Conservation (phyloP, 441 rosid species). For the Theobroma grandiflorum region DNA sequence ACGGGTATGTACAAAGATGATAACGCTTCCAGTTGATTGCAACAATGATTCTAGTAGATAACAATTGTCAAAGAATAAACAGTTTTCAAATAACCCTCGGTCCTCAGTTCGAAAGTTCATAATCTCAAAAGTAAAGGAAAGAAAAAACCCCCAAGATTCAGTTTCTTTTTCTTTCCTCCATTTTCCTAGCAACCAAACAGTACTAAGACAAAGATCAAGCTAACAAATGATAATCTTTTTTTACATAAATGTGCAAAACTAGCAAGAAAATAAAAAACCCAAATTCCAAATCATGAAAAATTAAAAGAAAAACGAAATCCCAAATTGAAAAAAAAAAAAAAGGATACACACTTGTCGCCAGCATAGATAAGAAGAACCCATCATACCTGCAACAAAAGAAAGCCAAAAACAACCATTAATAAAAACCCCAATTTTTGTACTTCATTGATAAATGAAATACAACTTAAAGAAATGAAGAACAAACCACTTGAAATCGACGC, state of each 20-base stretch:
- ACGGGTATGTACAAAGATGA: slow-evolving; percentile 72
- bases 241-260: neutral
- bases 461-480: slow-evolving; percentile 25
- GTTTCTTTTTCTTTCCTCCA: neutral
- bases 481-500: slow-evolving; percentile 95
- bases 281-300: neutral
- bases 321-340: slow-evolving; percentile 8
- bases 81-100: neutral
- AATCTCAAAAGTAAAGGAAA: neutral
- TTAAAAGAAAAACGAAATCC: neutral
- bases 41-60: slow-evolving; percentile 69
- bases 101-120: neutral
- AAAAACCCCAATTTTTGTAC: neutral
- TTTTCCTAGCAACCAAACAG: slow-evolving; percentile 22
- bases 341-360: slow-evolving; percentile 99
- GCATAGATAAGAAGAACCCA: slow-evolving; percentile 99
- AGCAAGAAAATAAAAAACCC: slow-evolving; percentile 5
- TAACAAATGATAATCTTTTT: neutral
- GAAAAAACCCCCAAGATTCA: neutral
- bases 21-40: slow-evolving; percentile 90
- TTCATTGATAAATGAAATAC: neutral
- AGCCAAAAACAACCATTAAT: slow-evolving; percentile 2
- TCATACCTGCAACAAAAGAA: slow-evolving; percentile 78
- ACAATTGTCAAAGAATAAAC: slow-evolving; percentile 43
- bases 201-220: neutral